Evolutionary conservation across 495 filamentous ascomycete genomes (phyloP), one percentile per base, ranked within the genome.

Genomic region (Hypoxylon fragiforme): DNA sequence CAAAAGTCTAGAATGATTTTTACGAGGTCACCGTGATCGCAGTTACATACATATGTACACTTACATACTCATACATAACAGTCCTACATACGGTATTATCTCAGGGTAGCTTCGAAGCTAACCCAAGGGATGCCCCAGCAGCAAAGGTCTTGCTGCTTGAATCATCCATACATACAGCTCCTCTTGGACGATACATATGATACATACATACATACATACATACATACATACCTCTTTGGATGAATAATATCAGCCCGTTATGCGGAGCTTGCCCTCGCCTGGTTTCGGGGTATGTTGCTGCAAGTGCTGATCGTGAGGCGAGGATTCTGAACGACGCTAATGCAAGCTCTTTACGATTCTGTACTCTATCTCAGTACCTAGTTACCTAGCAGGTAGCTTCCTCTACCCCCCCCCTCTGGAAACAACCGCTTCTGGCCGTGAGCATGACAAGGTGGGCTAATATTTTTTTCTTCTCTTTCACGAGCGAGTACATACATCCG

Each of bases 341-440:
- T 61, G 57, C 57, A 61, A 61, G 57, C 57, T 61, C 57, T 61
- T 60, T 61, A 61, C 50, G 28, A 9, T 24, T 42, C n/a, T 24
- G 44, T n/a, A n/a, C n/a, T n/a, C n/a, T n/a, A n/a, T n/a, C n/a
- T n/a, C n/a, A n/a, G n/a, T n/a, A n/a, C n/a, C n/a, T n/a, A n/a
- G n/a, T n/a, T n/a, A n/a, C n/a, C n/a, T n/a, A n/a, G n/a, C 50
- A 44, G 13, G 22, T 44, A 40, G 44, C 30, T 60, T 56, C 46
- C 34, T 39, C 42, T 45, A 40, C 30, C 55, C 52, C 46, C 34
- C 35, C 42, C 46, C 36, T 12, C 34, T 14, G 15, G 42, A 51
- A 19, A 51, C 41, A 48, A 26, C 55, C 55, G 55, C 43, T 37
- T 58, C 51, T 61, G 57, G 51, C 38, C 52, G 57, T 31, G 46